Base-by-base conservation (phyloP, 139 green algal genomes). In the Ettlia oleoabundans region DNA sequence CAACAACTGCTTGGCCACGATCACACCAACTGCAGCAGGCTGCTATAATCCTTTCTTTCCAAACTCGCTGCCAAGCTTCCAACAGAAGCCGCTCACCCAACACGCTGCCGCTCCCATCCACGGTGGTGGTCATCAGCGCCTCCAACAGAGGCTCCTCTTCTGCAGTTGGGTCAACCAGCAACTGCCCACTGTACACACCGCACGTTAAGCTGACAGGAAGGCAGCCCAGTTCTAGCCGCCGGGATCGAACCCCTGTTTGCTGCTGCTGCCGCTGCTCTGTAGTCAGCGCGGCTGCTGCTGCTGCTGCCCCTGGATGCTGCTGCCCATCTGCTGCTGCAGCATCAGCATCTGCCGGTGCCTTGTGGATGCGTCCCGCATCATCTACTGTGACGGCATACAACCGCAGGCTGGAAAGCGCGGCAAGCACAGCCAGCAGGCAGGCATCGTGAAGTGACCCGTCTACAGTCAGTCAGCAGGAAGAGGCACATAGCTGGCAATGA, bases 401-500 rank as follows among this genome's bases (percentile, higher is more conserved):
- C 2, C 43, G n/a, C 26, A 91, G 80, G 9, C 78, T 80, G 26
- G 74, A 71, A 40, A 97, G 84, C 3, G 90, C 90, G 19, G 88
- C 89, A 18, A 94, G 41, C 10, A 83, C 82, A 0, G 93, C 93
- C 22, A 97, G 86, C 76, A 96, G 76, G 24, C 73, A 76, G 24
- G 86, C 89, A 42, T 97, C 93, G 3, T 93, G 38, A 15, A 97
- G 51, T 2, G 66, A 55, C 61, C 93, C 93, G 76, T 93, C 92
- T 47, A 88, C 88, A 47, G 21, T 35, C 21, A n/a, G 55, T n/a
- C 15, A 65, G 55, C 40, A 75, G 67, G 4, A 55, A 24, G 38
- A 53, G 66, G 13, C 13, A 58, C 47, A 15, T 15, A 58, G 15
- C 15, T 58, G 47, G 13, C 13, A 15, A 10, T 10, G 47, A 10